Percentiles rank a stretch among this genome's conserved stretches.
Evolutionary conservation across 106 monocot genomes (phyloP).

Genomic region (Acorus gramineus): DNA sequence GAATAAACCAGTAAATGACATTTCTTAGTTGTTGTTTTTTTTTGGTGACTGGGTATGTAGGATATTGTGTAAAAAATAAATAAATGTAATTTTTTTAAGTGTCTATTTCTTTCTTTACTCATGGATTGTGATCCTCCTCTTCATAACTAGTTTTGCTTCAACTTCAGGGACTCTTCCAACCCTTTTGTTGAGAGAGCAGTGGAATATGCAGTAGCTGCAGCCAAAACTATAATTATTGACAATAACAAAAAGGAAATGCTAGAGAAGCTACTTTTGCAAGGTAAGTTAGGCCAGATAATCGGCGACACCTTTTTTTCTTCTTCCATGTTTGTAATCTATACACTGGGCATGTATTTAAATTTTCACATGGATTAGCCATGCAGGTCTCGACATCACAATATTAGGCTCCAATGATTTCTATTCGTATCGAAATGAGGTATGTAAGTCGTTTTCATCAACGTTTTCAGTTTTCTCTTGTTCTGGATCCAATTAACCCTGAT

Average conservation of each 20-base stretch:
- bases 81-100: too few species aligned
- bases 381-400: slow-evolving; percentile 92
- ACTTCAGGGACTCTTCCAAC: slow-evolving; percentile 64
- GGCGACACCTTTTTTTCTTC: neutral
- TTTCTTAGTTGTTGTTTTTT: too few species aligned
- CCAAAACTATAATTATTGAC: slow-evolving; percentile 33
- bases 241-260: slow-evolving; percentile 41
- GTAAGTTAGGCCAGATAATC: slow-evolving; percentile 12
- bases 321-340: neutral
- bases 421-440: slow-evolving; percentile 85
- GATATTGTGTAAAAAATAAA: too few species aligned
- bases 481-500: too few species aligned
- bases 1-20: too few species aligned
- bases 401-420: slow-evolving; percentile 94
- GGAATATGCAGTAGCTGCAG: slow-evolving; percentile 74
- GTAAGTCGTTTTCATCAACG: too few species aligned
- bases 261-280: slow-evolving; percentile 71
- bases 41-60: too few species aligned
- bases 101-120: too few species aligned
- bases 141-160: neutral
- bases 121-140: too few species aligned
- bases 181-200: slow-evolving; percentile 96
- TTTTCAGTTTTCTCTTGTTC: too few species aligned
- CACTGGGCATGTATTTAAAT: neutral
- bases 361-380: slow-evolving; percentile 10